These are phyloP conservation scores for Syzygium grande DNA, from an alignment of 345 rosid species.

Conservation along the genomic window DNA sequence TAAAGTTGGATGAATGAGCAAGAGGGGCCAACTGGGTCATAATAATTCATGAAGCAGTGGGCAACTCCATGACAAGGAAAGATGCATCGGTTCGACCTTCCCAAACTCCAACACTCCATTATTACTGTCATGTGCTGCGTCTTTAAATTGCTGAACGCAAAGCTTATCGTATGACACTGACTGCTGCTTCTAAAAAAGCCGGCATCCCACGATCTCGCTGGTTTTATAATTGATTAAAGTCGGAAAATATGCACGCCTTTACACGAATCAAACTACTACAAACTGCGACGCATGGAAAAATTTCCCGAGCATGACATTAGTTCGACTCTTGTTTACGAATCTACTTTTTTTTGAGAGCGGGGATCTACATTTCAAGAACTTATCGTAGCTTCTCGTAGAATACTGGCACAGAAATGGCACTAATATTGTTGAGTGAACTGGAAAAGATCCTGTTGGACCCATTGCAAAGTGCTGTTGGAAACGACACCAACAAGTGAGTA, in stretches of 20 bases:
- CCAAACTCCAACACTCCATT: neutral
- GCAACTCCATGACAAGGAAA: neutral
- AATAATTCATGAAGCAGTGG: neutral
- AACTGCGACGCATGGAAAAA: neutral
- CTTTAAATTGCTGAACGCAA: neutral
- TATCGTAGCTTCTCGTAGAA: neutral
- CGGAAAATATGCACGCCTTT: neutral
- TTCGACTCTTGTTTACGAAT: neutral
- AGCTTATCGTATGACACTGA: neutral
- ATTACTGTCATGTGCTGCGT: neutral
- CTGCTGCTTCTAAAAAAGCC: neutral
- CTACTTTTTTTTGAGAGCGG: neutral
- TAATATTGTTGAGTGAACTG: neutral
- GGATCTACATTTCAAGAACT: neutral
- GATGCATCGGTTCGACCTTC: neutral
- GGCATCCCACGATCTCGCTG: neutral
- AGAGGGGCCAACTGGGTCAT: neutral
- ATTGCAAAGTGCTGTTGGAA: neutral
- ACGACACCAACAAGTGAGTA: neutral
- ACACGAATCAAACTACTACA: neutral
- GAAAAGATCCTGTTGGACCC: neutral
- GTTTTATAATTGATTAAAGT: neutral
- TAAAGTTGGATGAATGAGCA: neutral
- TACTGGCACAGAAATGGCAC: neutral
- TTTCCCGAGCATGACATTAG: neutral